These are phyloP conservation scores for Meyerozyma carpophila DNA, from an alignment of 1,139 yeast species.

Conservation along the genomic window DNA sequence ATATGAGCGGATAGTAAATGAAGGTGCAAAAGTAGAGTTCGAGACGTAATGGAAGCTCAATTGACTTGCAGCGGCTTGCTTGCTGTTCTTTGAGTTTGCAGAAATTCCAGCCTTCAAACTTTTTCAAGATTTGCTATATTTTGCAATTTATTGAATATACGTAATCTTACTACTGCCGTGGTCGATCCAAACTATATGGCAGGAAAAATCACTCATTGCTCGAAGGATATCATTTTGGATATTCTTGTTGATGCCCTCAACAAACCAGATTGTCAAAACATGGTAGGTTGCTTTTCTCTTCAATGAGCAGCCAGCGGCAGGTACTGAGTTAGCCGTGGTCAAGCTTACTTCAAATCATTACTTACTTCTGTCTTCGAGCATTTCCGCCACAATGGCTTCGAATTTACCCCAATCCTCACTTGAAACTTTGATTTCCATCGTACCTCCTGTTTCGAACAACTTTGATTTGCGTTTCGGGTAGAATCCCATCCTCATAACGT, in stretches of 20 bases:
- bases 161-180: neutral
- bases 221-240: neutral
- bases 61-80: too few species aligned
- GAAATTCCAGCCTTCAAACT: too few species aligned
- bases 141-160: neutral
- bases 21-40: too few species aligned
- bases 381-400: neutral
- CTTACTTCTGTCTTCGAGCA: neutral
- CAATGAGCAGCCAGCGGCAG: neutral
- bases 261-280: neutral
- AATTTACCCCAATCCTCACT: neutral
- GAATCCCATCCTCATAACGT: neutral
- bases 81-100: too few species aligned
- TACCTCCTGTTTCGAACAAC: neutral
- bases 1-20: too few species aligned
- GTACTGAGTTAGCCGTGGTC: neutral
- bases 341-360: neutral
- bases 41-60: too few species aligned
- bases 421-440: neutral
- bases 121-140: neutral
- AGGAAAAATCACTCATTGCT: neutral
- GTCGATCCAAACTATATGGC: neutral
- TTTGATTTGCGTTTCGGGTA: neutral
- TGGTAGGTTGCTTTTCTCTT: neutral
- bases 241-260: neutral